These are phyloP conservation scores for Mortierella sp. DNA, from an alignment of 371 early-diverging fungal genomes.

Conservation along the genomic window DNA sequence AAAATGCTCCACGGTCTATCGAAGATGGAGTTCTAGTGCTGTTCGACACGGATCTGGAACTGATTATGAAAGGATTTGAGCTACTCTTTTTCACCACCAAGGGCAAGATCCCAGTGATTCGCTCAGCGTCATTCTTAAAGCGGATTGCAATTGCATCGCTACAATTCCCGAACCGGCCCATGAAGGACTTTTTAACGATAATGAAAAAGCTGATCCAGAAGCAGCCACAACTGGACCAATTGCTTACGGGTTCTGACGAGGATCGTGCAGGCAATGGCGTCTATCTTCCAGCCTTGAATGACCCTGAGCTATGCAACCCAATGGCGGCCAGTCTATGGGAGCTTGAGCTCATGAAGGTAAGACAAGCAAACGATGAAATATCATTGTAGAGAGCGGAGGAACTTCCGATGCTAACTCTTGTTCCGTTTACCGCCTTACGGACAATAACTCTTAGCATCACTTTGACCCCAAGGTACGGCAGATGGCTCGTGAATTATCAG, in stretches of 20 bases:
- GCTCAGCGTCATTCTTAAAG: slow-evolving; percentile 76
- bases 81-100: slow-evolving; percentile 80
- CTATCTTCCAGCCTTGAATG: slow-evolving; percentile 83
- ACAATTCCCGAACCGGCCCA: slow-evolving; percentile 75
- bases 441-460: slow-evolving; percentile 66
- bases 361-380: not conserved
- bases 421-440: too few species aligned
- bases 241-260: slow-evolving; percentile 85
- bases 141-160: slow-evolving; percentile 61
- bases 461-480: slow-evolving; percentile 81
- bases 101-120: slow-evolving; percentile 78
- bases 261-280: slow-evolving; percentile 83
- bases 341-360: slow-evolving; percentile 78
- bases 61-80: slow-evolving; percentile 82
- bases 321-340: slow-evolving; percentile 91
- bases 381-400: not conserved
- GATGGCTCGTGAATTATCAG: slow-evolving; percentile 60
- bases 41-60: slow-evolving; percentile 75
- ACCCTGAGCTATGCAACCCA: slow-evolving; percentile 94
- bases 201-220: slow-evolving; percentile 61
- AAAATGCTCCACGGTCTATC: slow-evolving; percentile 20
- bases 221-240: slow-evolving; percentile 79
- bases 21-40: slow-evolving; percentile 40
- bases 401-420: too few species aligned
- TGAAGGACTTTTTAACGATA: slow-evolving; percentile 55